Evolutionary conservation across 257 asterid genomes (phyloP), one percentile per base, ranked within the genome.

Genomic region (Solanum stenotomum): DNA sequence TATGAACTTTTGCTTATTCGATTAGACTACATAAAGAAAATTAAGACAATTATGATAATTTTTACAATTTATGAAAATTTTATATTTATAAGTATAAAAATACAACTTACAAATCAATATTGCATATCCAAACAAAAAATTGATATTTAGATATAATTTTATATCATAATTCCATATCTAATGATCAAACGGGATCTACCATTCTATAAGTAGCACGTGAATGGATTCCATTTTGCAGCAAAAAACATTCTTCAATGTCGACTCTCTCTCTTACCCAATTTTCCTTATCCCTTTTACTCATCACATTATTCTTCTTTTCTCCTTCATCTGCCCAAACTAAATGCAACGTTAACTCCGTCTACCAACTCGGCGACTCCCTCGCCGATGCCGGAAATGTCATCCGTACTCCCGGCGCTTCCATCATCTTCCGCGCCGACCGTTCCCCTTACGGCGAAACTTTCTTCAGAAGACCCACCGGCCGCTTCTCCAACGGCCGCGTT

Each of bases 321-420:
- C 84, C 84, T 42, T 78, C 84, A 42, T 14, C 15, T 25, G 84
- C 84, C 1, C 84, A 78, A 78, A 42, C 63, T 13, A 78, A 78
- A 78, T 78, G 84, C 37, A 78, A 78, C 35, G 49, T 78, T 78
- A 42, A 42, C 8, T 61, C 77, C 20, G 25, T 84, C 2, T 84
- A 22, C 77, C 87, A 84, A 84, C 75, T 84, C 8, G 87, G 87
- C 23, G 87, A 84, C 67, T 84, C 87, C 22, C 87, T 84, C 37
- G 74, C 87, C 77, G 87, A 84, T 61, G 34, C 76, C 87, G 87
- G 87, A 4, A 84, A 84, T 67, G 84, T 67, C 56, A 84, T 59
- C 75, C 49, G 87, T 40, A 59, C 75, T n/a, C 77, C 84, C n/a
- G 87, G 87, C 5, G 76, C 75, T 16, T n/a, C 76, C 52, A 84